Base-by-base conservation (phyloP, 371 early-diverging fungal genomes). In the Entomophthora muscae region DNA sequence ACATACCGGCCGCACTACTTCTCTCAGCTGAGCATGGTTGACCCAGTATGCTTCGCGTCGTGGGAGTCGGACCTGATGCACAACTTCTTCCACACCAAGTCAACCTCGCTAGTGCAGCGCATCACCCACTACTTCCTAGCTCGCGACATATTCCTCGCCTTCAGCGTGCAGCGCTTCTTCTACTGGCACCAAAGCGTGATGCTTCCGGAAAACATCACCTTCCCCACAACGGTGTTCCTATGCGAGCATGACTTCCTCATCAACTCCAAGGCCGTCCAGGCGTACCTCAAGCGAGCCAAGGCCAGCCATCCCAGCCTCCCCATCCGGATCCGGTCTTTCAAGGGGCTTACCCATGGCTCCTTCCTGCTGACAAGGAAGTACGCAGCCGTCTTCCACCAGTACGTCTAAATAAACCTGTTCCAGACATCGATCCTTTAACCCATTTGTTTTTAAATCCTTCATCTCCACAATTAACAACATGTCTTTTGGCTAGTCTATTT, bases 141-240 rank as follows among this genome's bases (percentile, higher is more conserved):
- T 59, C 31, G 24, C 31, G 60, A 59, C n/a, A 5, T 59, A 17
- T 59, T 59, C 23, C 31, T 29, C n/a, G 60, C 60, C 22, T 33
- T 17, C 42, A 33, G 24, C 23, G 3, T 59, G 21, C 10, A 13
- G 2, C 23, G 60, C 17, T n/a, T 33, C 23, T 59, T 59, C 24
- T 17, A 32, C 21, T 59, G 60, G 60, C 42, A 32, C 42, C 33
- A 29, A 30, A 59, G 42, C 42, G 3, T 59, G 5, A 22, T 59
- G 24, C 42, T 59, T 28, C 42, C 42, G 10, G 2, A 21, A 17
- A 51, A 59, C 17, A 30, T 32, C 7, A 30, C 31, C 60, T 23
- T 7, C 10, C 31, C 31, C 22, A 21, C 21, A 22, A 7, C 13
- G 10, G 33, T 59, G 17, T 32, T 23, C 23, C 24, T 59, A 21